Evolutionary conservation across 345 rosid species (phyloP).

Genomic region (Nasturtium officinale): DNA sequence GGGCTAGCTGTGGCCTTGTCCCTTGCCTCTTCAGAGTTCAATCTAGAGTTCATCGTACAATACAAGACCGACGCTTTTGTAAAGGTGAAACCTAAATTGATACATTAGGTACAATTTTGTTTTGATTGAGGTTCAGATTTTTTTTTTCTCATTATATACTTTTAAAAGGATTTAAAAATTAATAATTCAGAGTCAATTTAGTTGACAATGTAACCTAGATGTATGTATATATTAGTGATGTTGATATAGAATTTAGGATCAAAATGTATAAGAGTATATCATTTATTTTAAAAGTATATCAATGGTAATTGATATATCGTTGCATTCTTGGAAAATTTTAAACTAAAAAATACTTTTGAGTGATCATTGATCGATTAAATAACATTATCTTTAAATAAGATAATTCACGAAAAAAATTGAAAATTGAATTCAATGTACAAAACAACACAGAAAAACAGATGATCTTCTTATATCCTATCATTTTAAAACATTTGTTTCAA

Average conservation of each 20-base stretch:
- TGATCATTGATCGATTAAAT: not conserved
- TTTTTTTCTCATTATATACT: not conserved
- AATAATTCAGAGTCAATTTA: not conserved
- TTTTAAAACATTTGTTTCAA: not conserved
- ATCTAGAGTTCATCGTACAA: conserved; percentile 24
- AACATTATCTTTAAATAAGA: not conserved
- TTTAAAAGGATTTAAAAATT: not conserved
- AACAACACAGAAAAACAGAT: not conserved
- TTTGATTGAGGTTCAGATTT: not conserved
- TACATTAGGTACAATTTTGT: conserved; percentile 7
- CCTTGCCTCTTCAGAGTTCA: conserved; percentile 8
- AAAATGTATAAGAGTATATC: not conserved
- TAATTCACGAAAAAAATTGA: not conserved
- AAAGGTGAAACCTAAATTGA: conserved; percentile 22
- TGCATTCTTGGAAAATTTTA: not conserved
- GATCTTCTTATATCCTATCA: not conserved
- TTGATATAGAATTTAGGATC: not conserved
- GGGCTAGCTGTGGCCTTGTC: conserved; percentile 36
- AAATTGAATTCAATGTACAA: not conserved
- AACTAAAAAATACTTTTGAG: not conserved
- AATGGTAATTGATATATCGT: not conserved
- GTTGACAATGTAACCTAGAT: not conserved
- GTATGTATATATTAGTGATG: not conserved
- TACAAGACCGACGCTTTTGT: conserved; percentile 32
- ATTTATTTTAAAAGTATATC: not conserved